Evolutionary conservation across 1,284 basidiomycete species (phyloP), one percentile per base, ranked within the genome.

Genomic region (Sporisorium graminicola): DNA sequence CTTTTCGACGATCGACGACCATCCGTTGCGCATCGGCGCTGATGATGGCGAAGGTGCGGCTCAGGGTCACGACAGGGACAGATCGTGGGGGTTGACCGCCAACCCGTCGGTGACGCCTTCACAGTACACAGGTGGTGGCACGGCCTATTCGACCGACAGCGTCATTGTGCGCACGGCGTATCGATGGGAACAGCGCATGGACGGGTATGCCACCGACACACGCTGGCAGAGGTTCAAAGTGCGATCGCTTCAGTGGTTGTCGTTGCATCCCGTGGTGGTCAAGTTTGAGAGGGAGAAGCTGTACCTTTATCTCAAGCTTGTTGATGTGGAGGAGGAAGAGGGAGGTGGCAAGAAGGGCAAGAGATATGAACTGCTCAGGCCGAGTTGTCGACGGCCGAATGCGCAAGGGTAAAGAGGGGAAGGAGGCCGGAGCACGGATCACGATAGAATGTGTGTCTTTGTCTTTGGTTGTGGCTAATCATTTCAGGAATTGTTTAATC

Each of bases 41-140:
- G 22, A 13, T 31, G 9, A 13, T 49, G 44, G 14, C 20, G 12
- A 27, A 4, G 47, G n/a, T 27, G 18, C 31, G 7, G 37, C 9
- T 0, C 47, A 42, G 43, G 8, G 22, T 24, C 54, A 52, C 33
- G 26, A 42, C 90, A 91, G 78, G 62, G 88, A 44, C 9, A 24
- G 51, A 87, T 89, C 66, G 89, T 89, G 14, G 89, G 88, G 69
- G 88, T 86, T 24, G 87, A 86, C 88, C 9, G 86, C 90, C 24
- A 62, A 69, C 44, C 50, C 71, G 12, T 65, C 61, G 90, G 18
- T 60, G 35, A 63, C 62, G 1, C 59, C 65, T 1, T 67, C 74
- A 29, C 70, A 69, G 20, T 69, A 90, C 14, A 92, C 91, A 2
- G 91, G 91, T 0, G 90, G 88, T 7, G 92, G 92, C 0, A 93